phyloP scores from a whole-genome alignment of 2,329 filamentous ascomycete genomes.

The Clathrospora elynae region DNA sequence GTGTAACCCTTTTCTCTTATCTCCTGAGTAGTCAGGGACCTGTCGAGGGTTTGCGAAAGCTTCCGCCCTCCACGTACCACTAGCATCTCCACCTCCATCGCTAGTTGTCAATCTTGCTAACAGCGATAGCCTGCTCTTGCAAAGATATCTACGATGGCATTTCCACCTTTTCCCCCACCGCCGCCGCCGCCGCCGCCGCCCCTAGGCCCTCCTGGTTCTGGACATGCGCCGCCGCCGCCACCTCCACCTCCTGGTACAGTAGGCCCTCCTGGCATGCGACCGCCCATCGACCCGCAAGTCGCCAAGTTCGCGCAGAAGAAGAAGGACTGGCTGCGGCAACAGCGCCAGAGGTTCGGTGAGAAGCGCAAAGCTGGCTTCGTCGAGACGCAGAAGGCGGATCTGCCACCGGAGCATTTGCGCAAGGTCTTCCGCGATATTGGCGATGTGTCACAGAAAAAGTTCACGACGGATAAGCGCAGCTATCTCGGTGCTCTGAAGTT shows the following conservation, averaged over 20 bases:
- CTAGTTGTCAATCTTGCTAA: slow-evolving; percentile 5
- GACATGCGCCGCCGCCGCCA: too few relatives aligned
- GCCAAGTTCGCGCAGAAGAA: slow-evolving; percentile 99
- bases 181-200: slow-evolving; percentile 68
- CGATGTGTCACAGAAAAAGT: slow-evolving; percentile 99
- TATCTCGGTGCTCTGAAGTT: slow-evolving; percentile 97
- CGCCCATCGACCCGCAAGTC: slow-evolving; percentile 78
- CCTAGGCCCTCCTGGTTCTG: slow-evolving; percentile 54
- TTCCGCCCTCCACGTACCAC: too few relatives aligned
- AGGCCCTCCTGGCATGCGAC: slow-evolving; percentile 70
- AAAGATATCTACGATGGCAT: slow-evolving; percentile 27
- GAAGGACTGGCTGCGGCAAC: slow-evolving; percentile 93
- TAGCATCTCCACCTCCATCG: neutral
- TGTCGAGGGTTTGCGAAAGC: too few relatives aligned
- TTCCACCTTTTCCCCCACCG: slow-evolving; percentile 36
- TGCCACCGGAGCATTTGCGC: slow-evolving; percentile 96
- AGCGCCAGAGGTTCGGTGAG: slow-evolving; percentile 92
- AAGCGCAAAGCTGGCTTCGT: slow-evolving; percentile 96
- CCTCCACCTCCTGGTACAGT: slow-evolving; percentile 58
- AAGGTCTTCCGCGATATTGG: slow-evolving; percentile 99
- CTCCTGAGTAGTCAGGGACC: too few relatives aligned
- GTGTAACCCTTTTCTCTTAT: neutral
- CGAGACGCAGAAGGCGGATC: slow-evolving; percentile 97
- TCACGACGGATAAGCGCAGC: slow-evolving; percentile 96
- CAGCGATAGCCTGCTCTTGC: neutral